Evolutionary conservation across 2,329 filamentous ascomycete genomes (phyloP).

Genomic region (Beauveria pseudobassiana): DNA sequence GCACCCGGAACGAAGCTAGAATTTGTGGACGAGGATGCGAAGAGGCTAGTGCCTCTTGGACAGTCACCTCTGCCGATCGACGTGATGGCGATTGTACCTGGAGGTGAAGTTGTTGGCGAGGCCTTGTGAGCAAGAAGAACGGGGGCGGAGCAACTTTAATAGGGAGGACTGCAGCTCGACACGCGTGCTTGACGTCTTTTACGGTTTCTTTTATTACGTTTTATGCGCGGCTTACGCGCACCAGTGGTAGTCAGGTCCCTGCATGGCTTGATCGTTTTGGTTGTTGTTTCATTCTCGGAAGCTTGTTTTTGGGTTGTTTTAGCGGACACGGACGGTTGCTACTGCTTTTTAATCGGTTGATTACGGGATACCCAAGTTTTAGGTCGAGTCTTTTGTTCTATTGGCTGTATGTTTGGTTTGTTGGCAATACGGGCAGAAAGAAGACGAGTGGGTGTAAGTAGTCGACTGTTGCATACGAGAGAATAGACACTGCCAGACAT

Average conservation of each 20-base stretch:
- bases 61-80: conserved; percentile 27
- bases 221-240: background rate
- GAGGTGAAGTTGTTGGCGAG: conserved; percentile 20
- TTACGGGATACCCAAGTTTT: conserved; percentile 11
- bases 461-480: background rate
- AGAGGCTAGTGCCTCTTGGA: conserved; percentile 32
- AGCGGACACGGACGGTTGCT: conserved; percentile 7
- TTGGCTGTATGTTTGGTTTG: background rate
- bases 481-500: background rate
- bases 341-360: conserved; percentile 5
- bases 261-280: background rate
- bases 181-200: background rate
- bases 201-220: background rate
- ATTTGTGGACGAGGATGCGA: conserved; percentile 25
- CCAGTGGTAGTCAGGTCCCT: background rate
- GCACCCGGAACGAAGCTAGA: conserved; percentile 38
- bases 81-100: conserved; percentile 2
- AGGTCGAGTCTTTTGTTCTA: background rate
- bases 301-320: background rate
- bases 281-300: background rate
- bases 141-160: background rate
- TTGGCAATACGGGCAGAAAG: background rate
- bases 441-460: background rate
- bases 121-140: conserved; percentile 15
- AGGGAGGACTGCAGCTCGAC: background rate